Base-by-base conservation (phyloP, 371 early-diverging fungal species). In the Mucor saturninus region DNA sequence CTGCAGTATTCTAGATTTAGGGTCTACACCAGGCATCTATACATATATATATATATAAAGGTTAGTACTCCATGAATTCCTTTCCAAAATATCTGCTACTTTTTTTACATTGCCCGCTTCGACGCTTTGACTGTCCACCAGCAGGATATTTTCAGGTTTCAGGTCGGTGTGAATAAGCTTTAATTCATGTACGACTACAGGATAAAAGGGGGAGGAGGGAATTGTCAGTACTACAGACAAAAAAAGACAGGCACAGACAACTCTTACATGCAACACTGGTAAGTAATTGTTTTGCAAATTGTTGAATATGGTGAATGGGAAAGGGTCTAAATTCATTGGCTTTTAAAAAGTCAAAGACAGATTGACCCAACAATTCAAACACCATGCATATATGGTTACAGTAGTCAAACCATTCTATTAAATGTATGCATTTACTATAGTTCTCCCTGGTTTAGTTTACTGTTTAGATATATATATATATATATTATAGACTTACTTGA, bases 361-460 rank as follows among this genome's bases (percentile, higher is more conserved):
- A 90, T 29, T 89, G 89, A 6, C 91, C 88, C 13, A 96, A 78
- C 30, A 97, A 81, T 60, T 94, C 95, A 80, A 98, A 98, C 48
- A 96, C 96, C 95, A 98, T 96, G 77, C 98, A 98, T 2, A 94
- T 90, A 76, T 98, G 98, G 71, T 93, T 92, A 45, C 90, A 83
- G 74, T 87, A 88, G 64, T 94, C 94, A 74, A 97, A 96, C 59
- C 79, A 83, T 61, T 89, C 86, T 49, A 87, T 71, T 43, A 97
- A 72, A 51, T 91, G 93, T 64, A 95, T 93, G 77, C 86, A 86
- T 78, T 83, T 80, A 57, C 86, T 86, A 68, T 21, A 21, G 21
- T 21, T 21, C 21, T 21, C 21, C 21, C 1, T 21, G 21, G 21
- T 21, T 21, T 21, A 21, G 21, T 21, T 21, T 21, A 21, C 21